Evolutionary conservation across 768 basidiomycete species (phyloP).

Genomic region (Suillus tomentosus): DNA sequence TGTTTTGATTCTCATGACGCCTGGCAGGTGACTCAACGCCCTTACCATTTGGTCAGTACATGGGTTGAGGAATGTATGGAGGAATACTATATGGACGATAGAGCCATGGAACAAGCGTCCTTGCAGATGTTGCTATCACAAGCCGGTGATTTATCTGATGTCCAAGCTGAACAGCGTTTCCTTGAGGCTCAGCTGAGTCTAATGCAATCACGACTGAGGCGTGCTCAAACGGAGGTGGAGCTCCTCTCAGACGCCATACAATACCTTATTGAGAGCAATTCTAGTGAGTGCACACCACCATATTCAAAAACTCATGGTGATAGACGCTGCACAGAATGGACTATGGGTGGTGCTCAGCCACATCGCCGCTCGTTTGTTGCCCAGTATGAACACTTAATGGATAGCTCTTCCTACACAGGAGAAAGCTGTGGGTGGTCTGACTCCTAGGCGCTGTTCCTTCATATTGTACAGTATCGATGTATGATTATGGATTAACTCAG

Average conservation of each 20-base stretch:
- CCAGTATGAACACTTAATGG: no score
- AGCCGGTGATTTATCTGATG: background rate
- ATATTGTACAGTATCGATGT: no score
- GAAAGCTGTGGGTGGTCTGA: no score
- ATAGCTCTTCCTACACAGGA: no score
- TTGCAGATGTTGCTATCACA: background rate
- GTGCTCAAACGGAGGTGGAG: background rate
- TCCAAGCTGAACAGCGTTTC: background rate
- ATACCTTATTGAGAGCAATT: no score
- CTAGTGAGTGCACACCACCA: background rate
- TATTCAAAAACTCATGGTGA: no score
- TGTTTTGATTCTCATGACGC: background rate
- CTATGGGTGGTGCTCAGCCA: slow-evolving; percentile 12
- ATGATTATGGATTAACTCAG: no score
- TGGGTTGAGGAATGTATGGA: background rate
- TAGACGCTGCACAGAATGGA: slow-evolving; percentile 20
- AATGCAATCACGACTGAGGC: background rate
- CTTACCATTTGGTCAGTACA: background rate
- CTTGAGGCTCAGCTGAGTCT: background rate
- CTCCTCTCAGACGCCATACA: slow-evolving; percentile 9
- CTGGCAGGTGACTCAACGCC: background rate
- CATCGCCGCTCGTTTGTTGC: no score
- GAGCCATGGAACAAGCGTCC: background rate
- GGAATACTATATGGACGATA: background rate
- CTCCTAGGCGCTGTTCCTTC: no score